These are phyloP conservation scores for Sporothrix schenckii DNA, from an alignment of 2,329 filamentous ascomycete genomes.

Conservation along the genomic window DNA sequence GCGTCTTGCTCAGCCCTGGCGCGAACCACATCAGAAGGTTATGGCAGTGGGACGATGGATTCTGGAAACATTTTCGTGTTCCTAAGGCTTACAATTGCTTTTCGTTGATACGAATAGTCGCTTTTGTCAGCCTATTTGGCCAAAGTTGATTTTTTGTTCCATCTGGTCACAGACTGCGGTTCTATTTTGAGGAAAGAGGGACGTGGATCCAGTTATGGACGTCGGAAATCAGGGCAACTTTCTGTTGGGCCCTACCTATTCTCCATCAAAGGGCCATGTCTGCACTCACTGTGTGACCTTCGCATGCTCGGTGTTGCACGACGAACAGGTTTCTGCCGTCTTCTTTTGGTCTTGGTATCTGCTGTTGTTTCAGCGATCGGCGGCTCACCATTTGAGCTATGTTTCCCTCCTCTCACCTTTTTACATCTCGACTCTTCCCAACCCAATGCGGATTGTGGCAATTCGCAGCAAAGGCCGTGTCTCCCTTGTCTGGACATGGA, in stretches of 20 bases:
- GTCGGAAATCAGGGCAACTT: neutral
- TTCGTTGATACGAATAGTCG: neutral
- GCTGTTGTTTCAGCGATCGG: neutral
- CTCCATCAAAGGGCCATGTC: no score
- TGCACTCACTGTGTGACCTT: neutral
- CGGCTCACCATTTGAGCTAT: neutral
- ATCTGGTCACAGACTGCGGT: neutral
- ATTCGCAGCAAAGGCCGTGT: neutral
- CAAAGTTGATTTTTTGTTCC: neutral
- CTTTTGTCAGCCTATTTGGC: neutral
- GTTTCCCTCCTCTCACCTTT: neutral
- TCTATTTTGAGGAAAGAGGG: neutral
- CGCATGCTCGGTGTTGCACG: neutral
- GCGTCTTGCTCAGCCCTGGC: neutral
- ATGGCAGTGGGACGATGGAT: slow-evolving; percentile 27
- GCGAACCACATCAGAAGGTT: neutral
- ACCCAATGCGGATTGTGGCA: neutral
- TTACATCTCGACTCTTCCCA: neutral
- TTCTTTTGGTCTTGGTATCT: neutral
- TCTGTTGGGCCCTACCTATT: neutral
- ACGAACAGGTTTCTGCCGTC: neutral
- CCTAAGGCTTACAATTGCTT: slow-evolving; percentile 1
- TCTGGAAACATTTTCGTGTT: neutral
- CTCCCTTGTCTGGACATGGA: neutral
- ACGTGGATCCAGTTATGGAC: neutral